Conservation (phyloP, 1,284 basidiomycete genomes). For the Mycena citricolor region DNA sequence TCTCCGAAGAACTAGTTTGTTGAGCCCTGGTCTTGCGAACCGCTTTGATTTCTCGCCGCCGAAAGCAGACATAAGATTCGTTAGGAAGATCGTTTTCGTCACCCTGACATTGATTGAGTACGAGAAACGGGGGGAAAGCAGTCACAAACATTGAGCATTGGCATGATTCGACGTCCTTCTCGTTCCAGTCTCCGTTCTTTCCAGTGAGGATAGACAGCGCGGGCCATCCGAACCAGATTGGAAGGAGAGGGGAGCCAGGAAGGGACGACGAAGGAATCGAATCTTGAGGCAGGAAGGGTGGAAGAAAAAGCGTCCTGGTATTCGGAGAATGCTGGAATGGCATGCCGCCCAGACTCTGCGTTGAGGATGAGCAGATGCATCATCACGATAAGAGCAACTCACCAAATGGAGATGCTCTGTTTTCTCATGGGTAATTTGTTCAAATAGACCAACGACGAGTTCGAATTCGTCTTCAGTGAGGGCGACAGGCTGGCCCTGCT, state of each 20-base stretch:
- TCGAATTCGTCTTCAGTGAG: constrained; percentile 93
- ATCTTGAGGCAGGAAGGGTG: constrained; percentile 55
- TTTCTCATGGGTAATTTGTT: constrained; percentile 89
- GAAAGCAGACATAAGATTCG: constrained; percentile 98
- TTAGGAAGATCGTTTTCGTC: constrained; percentile 90
- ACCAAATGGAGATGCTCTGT: constrained; percentile 92
- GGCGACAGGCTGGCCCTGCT: constrained; percentile 53
- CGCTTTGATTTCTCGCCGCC: constrained; percentile 92
- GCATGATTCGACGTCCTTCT: constrained; percentile 77
- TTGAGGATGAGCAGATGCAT: constrained; percentile 7
- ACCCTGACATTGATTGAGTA: constrained; percentile 45
- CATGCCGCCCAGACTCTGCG: constrained; percentile 62
- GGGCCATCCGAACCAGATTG: constrained; percentile 62
- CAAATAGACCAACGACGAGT: constrained; percentile 92
- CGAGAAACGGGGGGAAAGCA: neutral
- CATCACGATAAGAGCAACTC: constrained; percentile 33
- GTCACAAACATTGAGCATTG: constrained; percentile 69
- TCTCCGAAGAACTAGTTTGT: constrained; percentile 86
- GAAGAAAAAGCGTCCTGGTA: constrained; percentile 73
- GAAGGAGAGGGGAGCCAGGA: constrained; percentile 58
- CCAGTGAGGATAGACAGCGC: constrained; percentile 80
- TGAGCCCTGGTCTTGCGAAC: constrained; percentile 93
- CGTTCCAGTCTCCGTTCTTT: constrained; percentile 73
- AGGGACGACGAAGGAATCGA: constrained; percentile 64
- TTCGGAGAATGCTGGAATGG: constrained; percentile 74